Percentiles rank a stretch among this genome's conserved stretches.
phyloP scores from a whole-genome alignment of 2,329 filamentous ascomycete species.

The Xylariomycetidae sp. region DNA sequence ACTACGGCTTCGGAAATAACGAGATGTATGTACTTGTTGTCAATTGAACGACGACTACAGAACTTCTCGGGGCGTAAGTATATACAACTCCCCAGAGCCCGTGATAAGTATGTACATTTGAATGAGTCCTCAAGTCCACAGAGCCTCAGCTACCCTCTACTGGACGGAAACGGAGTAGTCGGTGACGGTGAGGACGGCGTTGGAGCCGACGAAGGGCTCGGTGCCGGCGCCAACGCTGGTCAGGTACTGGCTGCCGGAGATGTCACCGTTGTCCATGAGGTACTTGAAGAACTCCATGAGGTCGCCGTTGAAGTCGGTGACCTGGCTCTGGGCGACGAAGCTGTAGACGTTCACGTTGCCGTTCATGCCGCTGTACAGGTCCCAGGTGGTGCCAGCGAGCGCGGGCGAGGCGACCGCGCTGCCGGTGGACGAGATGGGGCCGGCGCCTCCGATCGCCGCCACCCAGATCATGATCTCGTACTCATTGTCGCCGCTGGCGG shows the following conservation, averaged over 20 bases:
- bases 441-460: constrained; percentile 21
- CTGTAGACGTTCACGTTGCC: constrained; percentile 50
- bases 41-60: too few species aligned
- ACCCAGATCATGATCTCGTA: constrained; percentile 48
- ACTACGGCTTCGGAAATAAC: too few species aligned
- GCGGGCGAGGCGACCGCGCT: constrained; percentile 45
- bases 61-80: too few species aligned
- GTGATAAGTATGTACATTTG: constrained; percentile 5
- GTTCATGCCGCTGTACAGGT: constrained; percentile 51
- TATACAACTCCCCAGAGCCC: too few species aligned
- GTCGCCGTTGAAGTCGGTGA: constrained; percentile 46
- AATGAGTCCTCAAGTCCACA: background rate
- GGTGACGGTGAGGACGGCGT: constrained; percentile 35
- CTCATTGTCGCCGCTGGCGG: constrained; percentile 37
- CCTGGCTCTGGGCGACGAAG: constrained; percentile 32
- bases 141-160: constrained; percentile 6
- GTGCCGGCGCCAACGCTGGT: constrained; percentile 44
- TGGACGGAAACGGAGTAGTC: constrained; percentile 11
- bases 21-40: too few species aligned
- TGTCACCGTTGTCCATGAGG: constrained; percentile 36
- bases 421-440: constrained; percentile 36
- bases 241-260: constrained; percentile 42
- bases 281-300: constrained; percentile 48
- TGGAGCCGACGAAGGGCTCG: constrained; percentile 43
- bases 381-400: constrained; percentile 45